Base-by-base conservation (phyloP, 257 asterid genomes). In the Forsythia viridissima region DNA sequence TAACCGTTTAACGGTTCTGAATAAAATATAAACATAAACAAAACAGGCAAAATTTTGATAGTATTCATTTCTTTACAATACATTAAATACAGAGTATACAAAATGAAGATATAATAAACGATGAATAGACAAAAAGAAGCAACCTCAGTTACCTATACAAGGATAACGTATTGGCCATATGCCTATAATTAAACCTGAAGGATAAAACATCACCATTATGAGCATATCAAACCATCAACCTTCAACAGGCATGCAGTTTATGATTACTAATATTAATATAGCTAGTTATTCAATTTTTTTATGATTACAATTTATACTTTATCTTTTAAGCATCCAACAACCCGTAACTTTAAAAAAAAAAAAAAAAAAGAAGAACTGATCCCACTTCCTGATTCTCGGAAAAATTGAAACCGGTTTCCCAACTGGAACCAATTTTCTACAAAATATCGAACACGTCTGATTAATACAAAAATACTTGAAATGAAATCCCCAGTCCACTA, bases 111-210 rank as follows among this genome's bases (percentile, higher is more conserved):
- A 40, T 8, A 70, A 69, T 11, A 12, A 42, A 44, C 40, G 63
- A 44, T 37, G 40, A 46, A 57, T 72, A 21, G 7, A 51, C 36
- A 43, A 15, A 36, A 34, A 71, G 77, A 46, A 71, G 43, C 36
- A 39, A 74, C 9, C 44, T 59, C 46, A 41, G 39, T 82, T 84
- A 93, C 99, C 99, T 92, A 87, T 96, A 96, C 74, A 96, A 83
- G 78, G 99, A 96, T 82, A 93, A 75, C 34, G 99, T 96, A 83
- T 96, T 96, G 10, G 98, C 98, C 99, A 96, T 96, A 78, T 96
- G 98, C 68, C 98, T 87, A 77, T 96, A 93, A 79, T 96, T 96
- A 84, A 96, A 96, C 99, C 99, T 94, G 92, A 80, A 81, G 46
- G 57, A 48, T 3, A 40, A 48, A 15, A 43, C 20, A 51, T 38